These are phyloP conservation scores for Magnaporthiopsis rhizophila DNA, from an alignment of 2,329 filamentous ascomycete species.

Conservation along the genomic window DNA sequence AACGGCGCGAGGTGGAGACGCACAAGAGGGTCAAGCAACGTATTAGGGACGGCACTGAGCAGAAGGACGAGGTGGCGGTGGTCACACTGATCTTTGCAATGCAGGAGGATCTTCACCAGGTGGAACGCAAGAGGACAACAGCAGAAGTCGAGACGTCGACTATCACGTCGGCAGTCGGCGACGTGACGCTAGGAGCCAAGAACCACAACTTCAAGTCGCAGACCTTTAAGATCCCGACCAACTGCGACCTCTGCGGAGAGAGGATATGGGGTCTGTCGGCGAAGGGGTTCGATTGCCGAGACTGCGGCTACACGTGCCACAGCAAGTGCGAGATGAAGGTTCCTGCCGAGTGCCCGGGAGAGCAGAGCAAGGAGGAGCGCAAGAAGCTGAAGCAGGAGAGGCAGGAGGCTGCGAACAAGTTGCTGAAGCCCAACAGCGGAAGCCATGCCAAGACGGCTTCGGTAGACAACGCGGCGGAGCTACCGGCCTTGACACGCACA, in stretches of 20 bases:
- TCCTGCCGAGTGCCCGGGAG: conserved; percentile 88
- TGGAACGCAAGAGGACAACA: conserved; percentile 75
- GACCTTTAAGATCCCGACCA: conserved; percentile 98
- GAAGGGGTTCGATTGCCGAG: conserved; percentile 91
- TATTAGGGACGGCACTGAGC: conserved; percentile 76
- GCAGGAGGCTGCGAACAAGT: conserved; percentile 66
- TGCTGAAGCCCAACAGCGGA: conserved; percentile 35
- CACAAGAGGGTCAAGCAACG: conserved; percentile 65
- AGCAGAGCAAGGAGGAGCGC: conserved; percentile 87
- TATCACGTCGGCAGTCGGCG: conserved; percentile 79
- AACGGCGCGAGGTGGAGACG: conserved; percentile 74
- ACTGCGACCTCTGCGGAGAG: conserved; percentile 94
- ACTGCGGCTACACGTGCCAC: conserved; percentile 97
- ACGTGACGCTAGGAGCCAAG: conserved; percentile 84
- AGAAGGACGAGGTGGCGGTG: conserved; percentile 79
- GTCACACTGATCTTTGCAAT: conserved; percentile 75
- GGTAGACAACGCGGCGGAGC: conserved; percentile 47
- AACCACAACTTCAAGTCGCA: conserved; percentile 99
- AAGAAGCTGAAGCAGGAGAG: conserved; percentile 86
- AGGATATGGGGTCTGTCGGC: conserved; percentile 95
- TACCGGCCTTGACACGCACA: conserved; percentile 63
- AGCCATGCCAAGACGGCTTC: conserved; percentile 15
- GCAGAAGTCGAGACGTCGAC: conserved; percentile 91
- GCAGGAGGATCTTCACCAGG: conserved; percentile 77
- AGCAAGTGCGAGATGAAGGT: conserved; percentile 99